phyloP scores from a whole-genome alignment of 2,329 filamentous ascomycete genomes.

The Diaporthe amygdali region DNA sequence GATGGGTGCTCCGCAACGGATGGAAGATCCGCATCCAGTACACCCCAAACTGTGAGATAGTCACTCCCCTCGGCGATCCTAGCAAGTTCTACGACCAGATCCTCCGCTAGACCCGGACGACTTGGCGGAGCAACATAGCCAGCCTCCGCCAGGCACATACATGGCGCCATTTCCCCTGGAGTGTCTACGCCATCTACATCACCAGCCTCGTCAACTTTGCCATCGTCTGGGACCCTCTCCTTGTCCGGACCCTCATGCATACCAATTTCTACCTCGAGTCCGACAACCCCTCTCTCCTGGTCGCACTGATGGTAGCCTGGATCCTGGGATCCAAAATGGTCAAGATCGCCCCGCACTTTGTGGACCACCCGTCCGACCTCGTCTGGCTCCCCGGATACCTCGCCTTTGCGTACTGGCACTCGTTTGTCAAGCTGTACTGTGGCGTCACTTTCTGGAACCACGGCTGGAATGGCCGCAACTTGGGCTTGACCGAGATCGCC shows the following conservation, averaged over 20 bases:
- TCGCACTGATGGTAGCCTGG: constrained; percentile 41
- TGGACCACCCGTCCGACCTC: constrained; percentile 56
- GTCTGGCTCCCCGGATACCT: constrained; percentile 54
- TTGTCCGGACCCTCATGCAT: constrained; percentile 40
- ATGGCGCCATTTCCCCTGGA: constrained; percentile 54
- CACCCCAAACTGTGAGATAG: constrained; percentile 49
- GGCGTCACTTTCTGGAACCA: constrained; percentile 56
- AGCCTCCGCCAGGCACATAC: constrained; percentile 46
- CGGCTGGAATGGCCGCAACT: constrained; percentile 46
- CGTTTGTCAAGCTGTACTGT: constrained; percentile 61
- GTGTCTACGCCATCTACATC: constrained; percentile 60
- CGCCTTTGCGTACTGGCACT: constrained; percentile 62
- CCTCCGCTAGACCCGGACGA: constrained; percentile 62
- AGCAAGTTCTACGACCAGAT: constrained; percentile 58
- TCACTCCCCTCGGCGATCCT: constrained; percentile 57
- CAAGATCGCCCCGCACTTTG: constrained; percentile 61
- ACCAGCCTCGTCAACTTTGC: constrained; percentile 61
- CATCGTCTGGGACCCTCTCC: constrained; percentile 51
- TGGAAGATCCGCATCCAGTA: constrained; percentile 62
- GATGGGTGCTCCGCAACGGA: constrained; percentile 54
- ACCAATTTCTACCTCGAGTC: constrained; percentile 24
- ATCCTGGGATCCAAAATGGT: constrained; percentile 61
- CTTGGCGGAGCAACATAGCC: constrained; percentile 60
- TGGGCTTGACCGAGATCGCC: constrained; percentile 25
- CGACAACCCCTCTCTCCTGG: neutral